Evolutionary conservation across 2,329 filamentous ascomycete species (phyloP).

Genomic region (Hymenoscyphus scutula): DNA sequence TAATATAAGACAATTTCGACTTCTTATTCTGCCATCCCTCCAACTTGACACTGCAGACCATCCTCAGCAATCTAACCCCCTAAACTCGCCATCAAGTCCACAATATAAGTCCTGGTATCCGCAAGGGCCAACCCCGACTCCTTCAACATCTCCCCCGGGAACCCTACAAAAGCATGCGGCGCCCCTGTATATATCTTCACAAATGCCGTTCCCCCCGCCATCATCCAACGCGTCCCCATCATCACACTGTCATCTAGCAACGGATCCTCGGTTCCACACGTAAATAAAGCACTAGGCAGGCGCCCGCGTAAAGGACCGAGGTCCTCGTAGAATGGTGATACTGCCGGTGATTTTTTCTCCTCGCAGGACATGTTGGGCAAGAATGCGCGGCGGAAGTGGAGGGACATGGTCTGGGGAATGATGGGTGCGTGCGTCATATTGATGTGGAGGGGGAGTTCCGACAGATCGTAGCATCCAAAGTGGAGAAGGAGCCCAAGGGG

Average conservation of each 20-base stretch:
- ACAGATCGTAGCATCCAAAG: slow-evolving; percentile 52
- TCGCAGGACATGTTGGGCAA: slow-evolving; percentile 42
- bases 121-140: slow-evolving; percentile 21
- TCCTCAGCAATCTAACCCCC: not conserved
- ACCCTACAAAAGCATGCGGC: slow-evolving; percentile 48
- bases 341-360: slow-evolving; percentile 43
- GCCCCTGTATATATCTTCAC: slow-evolving; percentile 54
- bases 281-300: slow-evolving; percentile 53
- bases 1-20: too few relatives aligned
- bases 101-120: slow-evolving; percentile 22
- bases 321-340: slow-evolving; percentile 51
- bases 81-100: not conserved
- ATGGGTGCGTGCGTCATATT: slow-evolving; percentile 35
- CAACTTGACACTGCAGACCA: not conserved
- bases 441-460: slow-evolving; percentile 41
- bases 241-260: slow-evolving; percentile 52
- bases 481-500: slow-evolving; percentile 51
- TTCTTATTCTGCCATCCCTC: too few relatives aligned
- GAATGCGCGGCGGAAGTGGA: slow-evolving; percentile 45
- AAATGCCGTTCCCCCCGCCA: slow-evolving; percentile 48
- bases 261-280: slow-evolving; percentile 53
- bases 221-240: slow-evolving; percentile 54
- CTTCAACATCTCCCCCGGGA: slow-evolving; percentile 19
- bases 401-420: slow-evolving; percentile 46
- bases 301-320: slow-evolving; percentile 35